Evolutionary conservation across 1,139 yeast genomes (phyloP).

Genomic region (Geotrichum citri-aurantii): DNA sequence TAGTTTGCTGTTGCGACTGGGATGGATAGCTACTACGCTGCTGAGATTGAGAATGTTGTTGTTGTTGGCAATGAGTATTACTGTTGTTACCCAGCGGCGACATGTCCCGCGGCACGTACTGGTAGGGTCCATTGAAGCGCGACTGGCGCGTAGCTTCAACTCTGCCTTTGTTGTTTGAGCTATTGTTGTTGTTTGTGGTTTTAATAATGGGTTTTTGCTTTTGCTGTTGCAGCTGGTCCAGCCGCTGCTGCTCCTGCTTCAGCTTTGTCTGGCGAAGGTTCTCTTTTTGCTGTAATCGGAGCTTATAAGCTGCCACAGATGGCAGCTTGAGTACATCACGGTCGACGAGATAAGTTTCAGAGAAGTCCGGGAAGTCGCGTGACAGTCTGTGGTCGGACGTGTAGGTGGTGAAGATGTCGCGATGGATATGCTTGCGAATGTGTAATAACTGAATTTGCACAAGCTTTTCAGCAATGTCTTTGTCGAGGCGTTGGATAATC

Average conservation of each 20-base stretch:
- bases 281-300: background rate
- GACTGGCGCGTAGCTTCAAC: conserved; percentile 8
- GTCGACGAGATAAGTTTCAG: conserved; percentile 27
- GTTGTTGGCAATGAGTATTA: background rate
- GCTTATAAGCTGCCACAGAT: background rate
- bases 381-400: conserved; percentile 22
- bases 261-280: background rate
- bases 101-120: conserved; percentile 1
- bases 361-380: conserved; percentile 19
- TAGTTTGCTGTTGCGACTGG: background rate
- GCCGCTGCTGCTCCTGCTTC: background rate
- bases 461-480: conserved; percentile 7
- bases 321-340: conserved; percentile 21
- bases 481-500: conserved; percentile 7
- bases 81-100: background rate
- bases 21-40: too few species aligned
- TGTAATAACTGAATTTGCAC: conserved; percentile 1
- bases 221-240: background rate
- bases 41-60: background rate
- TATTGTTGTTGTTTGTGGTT: conserved; percentile 1
- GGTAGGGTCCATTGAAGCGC: background rate
- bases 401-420: conserved; percentile 32
- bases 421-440: conserved; percentile 29
- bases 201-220: conserved; percentile 15
- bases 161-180: conserved; percentile 11